phyloP scores from a whole-genome alignment of 257 asterid genomes.

The Solanum peruvianum region DNA sequence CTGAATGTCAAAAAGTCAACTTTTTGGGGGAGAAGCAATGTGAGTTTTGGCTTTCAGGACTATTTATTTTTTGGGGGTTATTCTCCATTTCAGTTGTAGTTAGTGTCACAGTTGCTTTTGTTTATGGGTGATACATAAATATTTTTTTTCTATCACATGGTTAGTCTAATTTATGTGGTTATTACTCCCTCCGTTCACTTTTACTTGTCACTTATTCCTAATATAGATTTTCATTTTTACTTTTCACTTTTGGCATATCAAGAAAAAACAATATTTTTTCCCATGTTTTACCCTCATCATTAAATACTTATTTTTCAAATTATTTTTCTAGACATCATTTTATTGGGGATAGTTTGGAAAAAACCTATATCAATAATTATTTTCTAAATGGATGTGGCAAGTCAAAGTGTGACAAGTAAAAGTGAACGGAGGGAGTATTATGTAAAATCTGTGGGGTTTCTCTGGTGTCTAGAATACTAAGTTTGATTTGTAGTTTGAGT shows the following conservation, averaged over 20 bases:
- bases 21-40: conserved; percentile 81
- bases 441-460: not conserved
- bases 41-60: conserved; percentile 30
- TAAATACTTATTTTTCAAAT: too few species aligned
- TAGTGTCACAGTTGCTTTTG: not conserved
- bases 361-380: not conserved
- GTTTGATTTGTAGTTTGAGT: not conserved
- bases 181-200: not conserved
- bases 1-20: conserved; percentile 53
- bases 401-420: not conserved
- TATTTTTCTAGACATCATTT: not conserved
- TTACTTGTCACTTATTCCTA: not conserved
- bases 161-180: not conserved
- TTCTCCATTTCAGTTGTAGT: not conserved
- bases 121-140: not conserved
- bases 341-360: not conserved
- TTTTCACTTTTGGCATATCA: not conserved
- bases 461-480: not conserved
- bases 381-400: not conserved
- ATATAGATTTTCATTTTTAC: not conserved
- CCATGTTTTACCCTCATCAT: not conserved
- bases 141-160: not conserved
- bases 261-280: not conserved
- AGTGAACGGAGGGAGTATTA: not conserved
- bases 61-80: not conserved